Conservation (phyloP, 2,329 filamentous ascomycete species). For the Madurella mycetomatis region DNA sequence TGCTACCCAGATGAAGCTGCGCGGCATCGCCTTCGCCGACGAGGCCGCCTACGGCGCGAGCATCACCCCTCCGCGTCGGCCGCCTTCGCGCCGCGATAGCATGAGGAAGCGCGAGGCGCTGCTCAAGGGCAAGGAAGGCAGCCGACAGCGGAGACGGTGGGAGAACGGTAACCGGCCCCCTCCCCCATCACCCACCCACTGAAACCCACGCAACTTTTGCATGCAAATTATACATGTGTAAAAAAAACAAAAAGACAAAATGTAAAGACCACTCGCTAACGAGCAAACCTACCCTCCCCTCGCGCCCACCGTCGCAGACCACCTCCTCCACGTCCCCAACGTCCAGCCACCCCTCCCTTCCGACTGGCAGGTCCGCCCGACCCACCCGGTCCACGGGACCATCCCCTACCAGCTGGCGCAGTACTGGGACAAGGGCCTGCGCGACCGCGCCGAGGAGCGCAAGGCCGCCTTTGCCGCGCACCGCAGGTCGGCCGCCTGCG, state of each 20-base stretch:
- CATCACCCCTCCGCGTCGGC: slow-evolving; percentile 39
- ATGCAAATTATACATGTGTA: not conserved
- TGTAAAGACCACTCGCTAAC: too few relatives aligned
- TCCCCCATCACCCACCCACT: not conserved
- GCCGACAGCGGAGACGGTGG: slow-evolving; percentile 80
- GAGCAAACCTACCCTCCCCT: not conserved
- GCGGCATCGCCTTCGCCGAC: slow-evolving; percentile 21
- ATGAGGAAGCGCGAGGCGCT: slow-evolving; percentile 64
- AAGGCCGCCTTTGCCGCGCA: slow-evolving; percentile 27
- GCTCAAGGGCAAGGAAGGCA: slow-evolving; percentile 87
- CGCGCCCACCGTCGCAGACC: slow-evolving; percentile 52
- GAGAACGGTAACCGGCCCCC: slow-evolving; percentile 71
- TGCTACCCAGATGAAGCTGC: slow-evolving; percentile 23
- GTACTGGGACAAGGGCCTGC: slow-evolving; percentile 67
- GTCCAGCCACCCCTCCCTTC: slow-evolving; percentile 73
- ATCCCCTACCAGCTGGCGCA: slow-evolving; percentile 86
- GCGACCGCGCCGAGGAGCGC: slow-evolving; percentile 48
- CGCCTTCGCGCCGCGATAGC: slow-evolving; percentile 50
- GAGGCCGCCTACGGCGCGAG: slow-evolving; percentile 17
- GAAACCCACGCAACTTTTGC: not conserved
- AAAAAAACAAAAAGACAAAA: too few relatives aligned
- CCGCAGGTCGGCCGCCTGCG: slow-evolving; percentile 2
- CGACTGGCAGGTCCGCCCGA: slow-evolving; percentile 81
- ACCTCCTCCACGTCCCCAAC: slow-evolving; percentile 79
- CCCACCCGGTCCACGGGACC: slow-evolving; percentile 66